A percentile compares a stretch with the other conserved stretches of the same genome.
Evolutionary conservation across 371 early-diverging fungal genomes (phyloP).

Genomic region (Haplosporangium sp.): DNA sequence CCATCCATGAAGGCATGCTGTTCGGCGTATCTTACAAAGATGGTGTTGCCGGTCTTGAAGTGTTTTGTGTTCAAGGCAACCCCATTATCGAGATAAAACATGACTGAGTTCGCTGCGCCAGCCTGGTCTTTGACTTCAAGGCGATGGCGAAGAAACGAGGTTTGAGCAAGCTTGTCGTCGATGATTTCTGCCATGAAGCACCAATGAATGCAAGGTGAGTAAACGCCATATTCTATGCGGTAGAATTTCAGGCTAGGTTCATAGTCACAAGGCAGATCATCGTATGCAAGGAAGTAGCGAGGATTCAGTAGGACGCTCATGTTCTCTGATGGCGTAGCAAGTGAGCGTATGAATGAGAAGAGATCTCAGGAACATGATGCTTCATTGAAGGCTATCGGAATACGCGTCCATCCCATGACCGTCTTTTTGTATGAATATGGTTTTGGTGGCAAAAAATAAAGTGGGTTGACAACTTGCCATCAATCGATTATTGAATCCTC

Average conservation of each 20-base stretch:
- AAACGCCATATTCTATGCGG: too few species aligned
- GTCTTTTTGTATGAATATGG: background rate
- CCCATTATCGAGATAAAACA: background rate
- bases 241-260: background rate
- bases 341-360: too few species aligned
- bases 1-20: conserved; percentile 5
- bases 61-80: background rate
- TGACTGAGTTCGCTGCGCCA: background rate
- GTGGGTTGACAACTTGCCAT: background rate
- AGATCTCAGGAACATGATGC: background rate
- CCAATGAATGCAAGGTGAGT: conserved; percentile 2
- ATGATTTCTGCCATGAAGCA: conserved; percentile 17
- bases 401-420: background rate
- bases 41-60: conserved; percentile 5
- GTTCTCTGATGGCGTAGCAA: background rate
- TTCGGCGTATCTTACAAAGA: conserved; percentile 14
- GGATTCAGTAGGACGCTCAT: background rate
- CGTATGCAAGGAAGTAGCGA: conserved; percentile 5
- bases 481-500: background rate
- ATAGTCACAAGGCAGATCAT: background rate
- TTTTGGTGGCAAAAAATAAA: conserved; percentile 22
- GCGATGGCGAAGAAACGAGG: conserved; percentile 4
- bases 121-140: conserved; percentile 3
- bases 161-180: background rate
- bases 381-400: too few species aligned